These are phyloP conservation scores for Pugionium cornutum DNA, from an alignment of 345 rosid genomes.

Conservation along the genomic window DNA sequence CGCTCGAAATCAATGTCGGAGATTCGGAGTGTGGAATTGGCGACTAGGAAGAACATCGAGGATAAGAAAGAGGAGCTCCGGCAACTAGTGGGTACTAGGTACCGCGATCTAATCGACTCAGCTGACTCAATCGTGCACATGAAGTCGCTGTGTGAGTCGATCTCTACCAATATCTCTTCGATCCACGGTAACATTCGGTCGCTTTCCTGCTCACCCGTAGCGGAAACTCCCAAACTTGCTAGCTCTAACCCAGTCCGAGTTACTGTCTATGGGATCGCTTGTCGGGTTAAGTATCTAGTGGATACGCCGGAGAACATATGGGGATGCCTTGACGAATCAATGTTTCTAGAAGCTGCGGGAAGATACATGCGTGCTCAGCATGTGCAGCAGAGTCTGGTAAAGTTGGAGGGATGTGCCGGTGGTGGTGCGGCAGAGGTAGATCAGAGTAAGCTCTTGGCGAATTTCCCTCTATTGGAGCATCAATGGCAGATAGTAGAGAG, in stretches of 20 bases:
- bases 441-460: constrained; percentile 59
- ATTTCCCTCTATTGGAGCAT: constrained; percentile 86
- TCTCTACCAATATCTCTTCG: constrained; percentile 68
- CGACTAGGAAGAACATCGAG: constrained; percentile 75
- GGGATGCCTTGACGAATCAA: constrained; percentile 91
- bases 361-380: constrained; percentile 83
- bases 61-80: constrained; percentile 96
- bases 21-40: constrained; percentile 74
- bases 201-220: constrained; percentile 56
- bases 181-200: constrained; percentile 59
- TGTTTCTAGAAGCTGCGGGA: constrained; percentile 84
- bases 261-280: constrained; percentile 68
- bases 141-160: constrained; percentile 79
- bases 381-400: constrained; percentile 57
- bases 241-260: constrained; percentile 41
- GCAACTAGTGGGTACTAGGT: constrained; percentile 83
- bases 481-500: constrained; percentile 99
- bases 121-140: constrained; percentile 88
- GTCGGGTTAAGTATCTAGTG: constrained; percentile 87
- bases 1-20: constrained; percentile 71
- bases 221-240: constrained; percentile 53
- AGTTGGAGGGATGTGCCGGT: constrained; percentile 27
- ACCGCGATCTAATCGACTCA: constrained; percentile 92
- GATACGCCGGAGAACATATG: constrained; percentile 95
- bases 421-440: constrained; percentile 45